Percentiles rank a stretch among this genome's conserved stretches.
These are phyloP conservation scores for Ceratorhiza oryzae-sativae DNA, from an alignment of 1,284 basidiomycete genomes.

Conservation along the genomic window DNA sequence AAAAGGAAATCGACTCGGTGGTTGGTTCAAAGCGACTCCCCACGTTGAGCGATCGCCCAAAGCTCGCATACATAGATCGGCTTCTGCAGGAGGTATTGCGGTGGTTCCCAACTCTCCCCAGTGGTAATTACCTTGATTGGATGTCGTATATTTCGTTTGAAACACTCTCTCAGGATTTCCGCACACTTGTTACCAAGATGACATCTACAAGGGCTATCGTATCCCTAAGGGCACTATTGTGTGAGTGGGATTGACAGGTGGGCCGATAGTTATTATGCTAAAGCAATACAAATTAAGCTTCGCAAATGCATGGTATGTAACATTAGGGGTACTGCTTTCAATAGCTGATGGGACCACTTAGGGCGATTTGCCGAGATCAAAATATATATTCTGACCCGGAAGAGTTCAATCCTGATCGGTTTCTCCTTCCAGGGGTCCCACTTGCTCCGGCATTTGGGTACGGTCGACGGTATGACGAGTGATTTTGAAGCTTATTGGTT, in stretches of 20 bases:
- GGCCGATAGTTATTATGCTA: no score
- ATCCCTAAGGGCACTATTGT: constrained; percentile 22
- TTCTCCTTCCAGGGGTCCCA: constrained; percentile 1
- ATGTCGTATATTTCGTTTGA: neutral
- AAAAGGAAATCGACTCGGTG: constrained; percentile 28
- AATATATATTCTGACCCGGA: constrained; percentile 8
- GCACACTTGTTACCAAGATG: constrained; percentile 10
- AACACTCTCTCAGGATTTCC: neutral
- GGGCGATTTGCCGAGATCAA: constrained; percentile 12
- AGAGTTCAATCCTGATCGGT: constrained; percentile 19
- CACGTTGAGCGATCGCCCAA: constrained; percentile 10
- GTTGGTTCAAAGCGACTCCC: constrained; percentile 18
- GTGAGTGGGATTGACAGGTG: no score
- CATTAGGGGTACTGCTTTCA: neutral
- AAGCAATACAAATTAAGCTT: neutral
- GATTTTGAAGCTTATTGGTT: no score
- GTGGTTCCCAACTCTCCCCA: constrained; percentile 29
- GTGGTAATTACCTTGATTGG: neutral
- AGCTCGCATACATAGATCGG: constrained; percentile 36
- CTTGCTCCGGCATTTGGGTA: constrained; percentile 3
- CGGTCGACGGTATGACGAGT: constrained; percentile 24
- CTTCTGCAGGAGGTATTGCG: constrained; percentile 36
- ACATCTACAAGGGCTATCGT: constrained; percentile 13
- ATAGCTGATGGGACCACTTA: neutral
- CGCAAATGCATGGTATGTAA: constrained; percentile 7